A percentile compares a stretch with the other conserved stretches of the same genome.
phyloP scores from a whole-genome alignment of 345 rosid species.

The Citrus sp. region DNA sequence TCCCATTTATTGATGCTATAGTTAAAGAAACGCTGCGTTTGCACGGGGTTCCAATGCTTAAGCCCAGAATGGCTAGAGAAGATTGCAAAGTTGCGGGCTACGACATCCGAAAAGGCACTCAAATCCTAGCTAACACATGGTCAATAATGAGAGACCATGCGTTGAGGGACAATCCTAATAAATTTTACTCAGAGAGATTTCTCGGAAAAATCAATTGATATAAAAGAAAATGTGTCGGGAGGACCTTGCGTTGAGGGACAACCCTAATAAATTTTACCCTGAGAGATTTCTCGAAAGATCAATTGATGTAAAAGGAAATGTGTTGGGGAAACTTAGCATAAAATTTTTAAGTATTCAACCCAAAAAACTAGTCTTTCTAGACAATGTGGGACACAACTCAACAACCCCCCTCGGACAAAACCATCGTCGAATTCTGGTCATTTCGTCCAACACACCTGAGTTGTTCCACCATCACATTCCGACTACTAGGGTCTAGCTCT shows the following conservation, averaged over 20 bases:
- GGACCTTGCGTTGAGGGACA: slow-evolving; percentile 50
- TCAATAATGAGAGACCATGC: slow-evolving; percentile 16
- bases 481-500: rapidly evolving
- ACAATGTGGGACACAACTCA: too few relatives aligned
- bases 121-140: slow-evolving; percentile 46
- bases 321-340: too few relatives aligned
- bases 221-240: not conserved
- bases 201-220: too few relatives aligned
- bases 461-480: too few relatives aligned
- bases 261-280: slow-evolving; percentile 42
- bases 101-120: slow-evolving; percentile 44
- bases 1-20: slow-evolving; percentile 46
- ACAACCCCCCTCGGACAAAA: rapidly evolving
- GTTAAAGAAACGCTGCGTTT: slow-evolving; percentile 55
- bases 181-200: too few relatives aligned
- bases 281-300: slow-evolving; percentile 45
- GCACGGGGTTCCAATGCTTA: slow-evolving; percentile 60
- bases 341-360: too few relatives aligned
- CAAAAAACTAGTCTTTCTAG: rapidly evolving
- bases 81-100: slow-evolving; percentile 39
- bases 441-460: too few relatives aligned
- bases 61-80: slow-evolving; percentile 39
- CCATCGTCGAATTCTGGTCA: rapidly evolving
- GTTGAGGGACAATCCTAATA: too few relatives aligned
- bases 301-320: slow-evolving; percentile 49